These are phyloP conservation scores for Daphne laureola DNA, from an alignment of 441 rosid species.

Conservation along the genomic window DNA sequence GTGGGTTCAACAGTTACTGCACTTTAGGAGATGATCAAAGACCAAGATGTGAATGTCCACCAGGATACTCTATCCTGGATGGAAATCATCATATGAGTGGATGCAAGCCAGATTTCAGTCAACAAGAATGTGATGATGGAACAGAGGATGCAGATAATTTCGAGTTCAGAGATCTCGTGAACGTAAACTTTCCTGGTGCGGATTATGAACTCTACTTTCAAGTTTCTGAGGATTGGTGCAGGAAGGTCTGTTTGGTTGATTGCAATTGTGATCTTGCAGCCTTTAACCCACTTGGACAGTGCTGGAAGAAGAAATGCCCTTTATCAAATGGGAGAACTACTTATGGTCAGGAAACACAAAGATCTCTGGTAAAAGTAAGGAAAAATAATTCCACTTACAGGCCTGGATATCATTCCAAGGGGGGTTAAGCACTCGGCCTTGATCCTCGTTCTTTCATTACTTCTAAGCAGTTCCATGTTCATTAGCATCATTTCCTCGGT, in stretches of 20 bases:
- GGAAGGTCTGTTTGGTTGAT: constrained; percentile 18
- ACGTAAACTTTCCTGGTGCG: constrained; percentile 17
- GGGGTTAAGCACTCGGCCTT: constrained; percentile 9
- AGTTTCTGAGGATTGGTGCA: constrained; percentile 17
- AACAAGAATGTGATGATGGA: constrained; percentile 22
- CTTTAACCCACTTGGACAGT: constrained; percentile 6
- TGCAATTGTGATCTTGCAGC: constrained; percentile 20
- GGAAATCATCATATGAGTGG: constrained; percentile 23
- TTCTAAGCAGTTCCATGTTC: constrained; percentile 15
- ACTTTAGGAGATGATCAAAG: constrained; percentile 11
- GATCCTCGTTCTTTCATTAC: constrained; percentile 2
- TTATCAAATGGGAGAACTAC: constrained; percentile 26
- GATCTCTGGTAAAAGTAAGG: constrained; percentile 21
- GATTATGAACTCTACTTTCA: constrained; percentile 15
- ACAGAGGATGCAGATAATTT: constrained; percentile 15
- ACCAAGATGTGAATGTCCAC: constrained; percentile 33
- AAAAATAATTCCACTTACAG: constrained; percentile 6
- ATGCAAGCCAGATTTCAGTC: constrained; percentile 26
- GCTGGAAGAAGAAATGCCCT: constrained; percentile 32
- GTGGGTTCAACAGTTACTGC: constrained; percentile 44
- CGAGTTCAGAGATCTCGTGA: constrained; percentile 7
- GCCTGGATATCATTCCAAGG: too few species aligned
- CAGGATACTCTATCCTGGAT: constrained; percentile 21
- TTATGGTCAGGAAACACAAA: too few species aligned
- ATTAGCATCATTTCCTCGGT: constrained; percentile 9